Conservation (phyloP, 345 rosid genomes). For the Viola odorata region DNA sequence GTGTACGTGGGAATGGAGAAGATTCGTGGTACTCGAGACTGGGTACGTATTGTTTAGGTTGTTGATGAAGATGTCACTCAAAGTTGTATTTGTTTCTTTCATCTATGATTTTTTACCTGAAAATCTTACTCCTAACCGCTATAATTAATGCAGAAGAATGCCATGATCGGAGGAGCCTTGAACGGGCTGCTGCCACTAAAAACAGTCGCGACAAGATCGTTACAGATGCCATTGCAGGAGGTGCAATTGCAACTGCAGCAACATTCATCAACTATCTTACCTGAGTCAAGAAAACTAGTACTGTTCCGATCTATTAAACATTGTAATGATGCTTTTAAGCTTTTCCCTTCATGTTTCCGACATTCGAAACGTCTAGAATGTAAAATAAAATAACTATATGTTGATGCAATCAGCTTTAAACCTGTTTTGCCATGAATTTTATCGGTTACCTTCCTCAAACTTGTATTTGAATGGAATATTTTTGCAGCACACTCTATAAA, state of each 20-base stretch:
- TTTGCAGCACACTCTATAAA: too few relatives aligned
- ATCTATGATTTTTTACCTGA: too few relatives aligned
- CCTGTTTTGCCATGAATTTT: too few relatives aligned
- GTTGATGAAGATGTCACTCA: too few relatives aligned
- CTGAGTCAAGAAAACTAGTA: constrained; percentile 6
- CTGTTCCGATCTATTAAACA: too few relatives aligned
- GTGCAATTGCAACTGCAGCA: constrained; percentile 81
- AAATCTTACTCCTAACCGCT: background rate
- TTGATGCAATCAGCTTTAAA: background rate
- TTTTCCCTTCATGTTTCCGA: too few relatives aligned
- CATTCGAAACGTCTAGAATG: too few relatives aligned
- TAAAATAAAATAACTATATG: background rate
- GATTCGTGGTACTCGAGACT: constrained; percentile 65
- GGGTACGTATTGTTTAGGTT: constrained; percentile 51
- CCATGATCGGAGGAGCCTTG: constrained; percentile 73
- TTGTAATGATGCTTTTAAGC: too few relatives aligned
- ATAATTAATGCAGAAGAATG: constrained; percentile 71
- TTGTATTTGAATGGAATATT: too few relatives aligned
- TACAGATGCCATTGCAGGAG: constrained; percentile 64
- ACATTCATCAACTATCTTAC: constrained; percentile 51
- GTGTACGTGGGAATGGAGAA: constrained; percentile 68
- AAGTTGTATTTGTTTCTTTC: background rate
- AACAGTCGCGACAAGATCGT: constrained; percentile 47
- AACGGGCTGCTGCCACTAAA: constrained; percentile 64
- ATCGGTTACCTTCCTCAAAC: too few relatives aligned